Conservation (phyloP, 164 flowering plant genomes). For the Sedum album region DNA sequence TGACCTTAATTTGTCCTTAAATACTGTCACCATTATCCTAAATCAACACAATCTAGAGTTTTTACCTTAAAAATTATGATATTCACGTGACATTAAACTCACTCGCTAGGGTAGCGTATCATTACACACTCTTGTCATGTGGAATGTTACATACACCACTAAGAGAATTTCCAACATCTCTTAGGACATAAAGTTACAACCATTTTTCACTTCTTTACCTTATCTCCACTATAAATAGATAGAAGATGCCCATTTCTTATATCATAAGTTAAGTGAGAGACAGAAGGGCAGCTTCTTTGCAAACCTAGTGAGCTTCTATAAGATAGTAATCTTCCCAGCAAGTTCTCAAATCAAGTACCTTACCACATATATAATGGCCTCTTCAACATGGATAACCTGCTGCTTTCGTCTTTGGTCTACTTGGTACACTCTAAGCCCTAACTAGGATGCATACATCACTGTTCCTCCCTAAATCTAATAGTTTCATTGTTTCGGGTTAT, state of each 20-base stretch:
- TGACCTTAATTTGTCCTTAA: no score
- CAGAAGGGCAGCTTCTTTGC: neutral
- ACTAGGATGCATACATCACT: neutral
- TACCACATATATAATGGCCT: neutral
- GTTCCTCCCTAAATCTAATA: neutral
- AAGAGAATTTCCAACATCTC: no score
- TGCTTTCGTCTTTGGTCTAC: slow-evolving; percentile 11
- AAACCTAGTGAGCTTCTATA: neutral
- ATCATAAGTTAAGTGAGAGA: neutral
- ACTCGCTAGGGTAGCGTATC: no score
- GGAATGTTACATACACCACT: no score
- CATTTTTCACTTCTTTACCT: no score
- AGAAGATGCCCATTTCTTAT: neutral
- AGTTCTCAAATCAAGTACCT: neutral
- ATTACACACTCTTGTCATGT: no score
- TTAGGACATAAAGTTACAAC: no score
- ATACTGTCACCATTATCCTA: no score
- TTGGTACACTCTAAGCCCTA: slow-evolving; percentile 7
- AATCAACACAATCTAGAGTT: no score
- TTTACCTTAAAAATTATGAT: no score
- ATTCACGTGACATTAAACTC: no score
- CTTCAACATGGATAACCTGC: slow-evolving; percentile 8
- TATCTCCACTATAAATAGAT: neutral
- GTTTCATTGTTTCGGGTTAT: neutral
- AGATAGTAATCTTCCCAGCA: neutral